Evolutionary conservation across 2,329 filamentous ascomycete genomes (phyloP).

Genomic region (Fusarium haematococcum): DNA sequence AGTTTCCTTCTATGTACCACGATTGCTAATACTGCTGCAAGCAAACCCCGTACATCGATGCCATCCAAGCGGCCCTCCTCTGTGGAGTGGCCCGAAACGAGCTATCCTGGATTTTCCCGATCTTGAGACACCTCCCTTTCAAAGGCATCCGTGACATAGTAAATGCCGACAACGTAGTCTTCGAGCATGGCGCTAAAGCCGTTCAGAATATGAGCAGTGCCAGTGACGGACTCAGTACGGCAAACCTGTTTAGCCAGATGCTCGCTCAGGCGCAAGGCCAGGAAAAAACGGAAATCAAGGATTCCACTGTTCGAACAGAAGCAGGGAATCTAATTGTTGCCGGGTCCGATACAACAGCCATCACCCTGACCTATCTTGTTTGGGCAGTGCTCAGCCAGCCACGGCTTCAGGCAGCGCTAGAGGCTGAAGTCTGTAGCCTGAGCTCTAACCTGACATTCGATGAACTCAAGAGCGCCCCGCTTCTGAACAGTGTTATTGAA

Average conservation of each 20-base stretch:
- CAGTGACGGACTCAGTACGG: neutral
- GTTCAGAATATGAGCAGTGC: neutral
- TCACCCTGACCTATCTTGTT: conserved; percentile 23
- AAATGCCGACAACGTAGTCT: neutral
- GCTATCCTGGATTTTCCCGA: neutral
- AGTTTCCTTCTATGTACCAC: neutral
- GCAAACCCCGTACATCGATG: neutral
- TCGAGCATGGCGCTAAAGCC: neutral
- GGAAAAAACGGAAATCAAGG: neutral
- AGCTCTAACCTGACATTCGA: neutral
- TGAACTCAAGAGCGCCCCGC: neutral
- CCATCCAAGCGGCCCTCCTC: neutral
- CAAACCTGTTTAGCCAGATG: neutral
- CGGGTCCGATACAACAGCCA: conserved; percentile 21
- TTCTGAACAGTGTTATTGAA: conserved; percentile 24
- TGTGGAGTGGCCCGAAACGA: neutral
- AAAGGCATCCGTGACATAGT: neutral
- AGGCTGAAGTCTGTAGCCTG: neutral
- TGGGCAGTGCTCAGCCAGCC: conserved; percentile 22
- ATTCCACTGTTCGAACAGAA: neutral
- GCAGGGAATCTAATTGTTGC: conserved; percentile 21
- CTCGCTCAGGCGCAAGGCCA: neutral
- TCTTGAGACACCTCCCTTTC: neutral
- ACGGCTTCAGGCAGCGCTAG: conserved; percentile 1
- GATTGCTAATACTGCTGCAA: neutral